phyloP scores from a whole-genome alignment of 257 asterid genomes.

The Solanum chilense region DNA sequence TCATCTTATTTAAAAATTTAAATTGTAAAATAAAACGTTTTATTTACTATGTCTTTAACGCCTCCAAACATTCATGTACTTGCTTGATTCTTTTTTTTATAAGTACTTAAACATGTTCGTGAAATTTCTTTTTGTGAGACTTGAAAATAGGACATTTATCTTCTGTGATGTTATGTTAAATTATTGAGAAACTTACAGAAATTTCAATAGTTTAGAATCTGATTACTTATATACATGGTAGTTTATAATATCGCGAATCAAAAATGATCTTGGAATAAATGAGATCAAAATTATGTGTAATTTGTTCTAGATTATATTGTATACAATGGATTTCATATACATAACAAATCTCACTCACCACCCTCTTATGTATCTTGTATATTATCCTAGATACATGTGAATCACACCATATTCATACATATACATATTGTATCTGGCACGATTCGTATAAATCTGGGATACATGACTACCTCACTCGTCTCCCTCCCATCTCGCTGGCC shows the following conservation, averaged over 20 bases:
- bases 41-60: not conserved
- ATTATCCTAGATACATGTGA: not conserved
- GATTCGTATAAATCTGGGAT: too few species aligned
- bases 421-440: not conserved
- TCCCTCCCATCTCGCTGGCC: not conserved
- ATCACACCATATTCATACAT: too few species aligned
- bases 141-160: not conserved
- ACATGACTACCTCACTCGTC: not conserved
- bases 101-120: not conserved
- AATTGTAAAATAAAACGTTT: not conserved
- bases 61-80: not conserved
- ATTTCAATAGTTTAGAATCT: not conserved
- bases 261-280: too few species aligned
- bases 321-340: not conserved
- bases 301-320: not conserved
- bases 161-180: not conserved
- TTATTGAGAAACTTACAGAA: not conserved
- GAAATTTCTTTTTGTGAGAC: not conserved
- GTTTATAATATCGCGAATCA: not conserved
- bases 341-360: not conserved
- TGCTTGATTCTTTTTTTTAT: not conserved
- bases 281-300: not conserved
- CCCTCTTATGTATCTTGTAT: not conserved
- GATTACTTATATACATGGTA: accelerated
- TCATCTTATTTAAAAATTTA: not conserved